Conservation (phyloP, 805 yeast species). For the Priceomyces medius region DNA sequence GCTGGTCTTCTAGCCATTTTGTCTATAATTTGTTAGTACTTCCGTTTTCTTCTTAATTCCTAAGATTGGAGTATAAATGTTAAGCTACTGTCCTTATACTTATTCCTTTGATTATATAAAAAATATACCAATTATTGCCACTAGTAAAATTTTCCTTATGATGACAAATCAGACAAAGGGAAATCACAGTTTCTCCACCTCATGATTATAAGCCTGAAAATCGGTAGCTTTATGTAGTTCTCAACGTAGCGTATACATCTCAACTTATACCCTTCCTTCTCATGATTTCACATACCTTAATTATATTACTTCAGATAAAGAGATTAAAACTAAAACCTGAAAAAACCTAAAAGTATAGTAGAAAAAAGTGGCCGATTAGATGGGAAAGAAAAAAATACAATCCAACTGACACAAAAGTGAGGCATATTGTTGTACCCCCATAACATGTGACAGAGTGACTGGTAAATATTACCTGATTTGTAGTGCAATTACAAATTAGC, state of each 20-base stretch:
- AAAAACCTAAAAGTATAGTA: background rate
- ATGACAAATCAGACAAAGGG: background rate
- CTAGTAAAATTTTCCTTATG: background rate
- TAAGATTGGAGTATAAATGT: too few relatives aligned
- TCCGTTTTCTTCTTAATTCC: background rate
- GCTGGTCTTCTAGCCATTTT: conserved; percentile 99
- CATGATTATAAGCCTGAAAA: background rate
- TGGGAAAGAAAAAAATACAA: background rate
- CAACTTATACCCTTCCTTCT: too few relatives aligned
- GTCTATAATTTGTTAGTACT: conserved; percentile 37
- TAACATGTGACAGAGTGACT: conserved; percentile 1
- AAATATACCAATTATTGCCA: background rate
- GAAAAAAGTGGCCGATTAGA: background rate
- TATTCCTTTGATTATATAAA: too few relatives aligned
- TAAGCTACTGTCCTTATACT: too few relatives aligned
- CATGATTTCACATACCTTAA: background rate
- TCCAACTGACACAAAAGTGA: background rate
- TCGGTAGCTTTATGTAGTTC: too few relatives aligned
- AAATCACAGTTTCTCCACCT: background rate
- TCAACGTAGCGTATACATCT: too few relatives aligned
- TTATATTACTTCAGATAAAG: background rate
- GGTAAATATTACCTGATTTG: background rate
- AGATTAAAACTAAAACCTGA: background rate
- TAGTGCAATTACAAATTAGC: too few relatives aligned
- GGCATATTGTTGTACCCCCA: background rate